Evolutionary conservation across 805 yeast genomes (phyloP).

Genomic region (Starmerella riodocensis): DNA sequence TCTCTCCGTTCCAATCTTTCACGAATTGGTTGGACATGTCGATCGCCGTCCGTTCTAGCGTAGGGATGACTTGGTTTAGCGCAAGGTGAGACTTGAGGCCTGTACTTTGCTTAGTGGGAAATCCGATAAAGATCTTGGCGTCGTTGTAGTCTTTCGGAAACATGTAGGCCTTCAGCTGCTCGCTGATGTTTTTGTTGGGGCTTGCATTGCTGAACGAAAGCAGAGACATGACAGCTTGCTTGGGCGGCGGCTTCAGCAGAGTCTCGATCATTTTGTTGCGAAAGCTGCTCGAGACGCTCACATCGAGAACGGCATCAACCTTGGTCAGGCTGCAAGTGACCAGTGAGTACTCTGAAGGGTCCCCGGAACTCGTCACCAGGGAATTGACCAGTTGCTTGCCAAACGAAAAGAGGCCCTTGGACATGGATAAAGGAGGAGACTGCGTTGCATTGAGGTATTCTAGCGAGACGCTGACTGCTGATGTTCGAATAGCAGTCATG

Average conservation of each 20-base stretch:
- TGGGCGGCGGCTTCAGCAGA: conserved; percentile 32
- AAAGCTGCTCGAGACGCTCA: conserved; percentile 24
- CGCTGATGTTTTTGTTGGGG: background rate
- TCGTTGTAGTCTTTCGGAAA: conserved; percentile 28
- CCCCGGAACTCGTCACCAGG: conserved; percentile 21
- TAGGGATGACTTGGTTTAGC: conserved; percentile 31
- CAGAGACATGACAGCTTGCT: conserved; percentile 26
- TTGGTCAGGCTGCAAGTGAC: conserved; percentile 23
- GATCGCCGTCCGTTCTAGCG: conserved; percentile 33
- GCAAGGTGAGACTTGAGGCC: conserved; percentile 29
- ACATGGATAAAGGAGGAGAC: conserved; percentile 19
- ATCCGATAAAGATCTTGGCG: conserved; percentile 32
- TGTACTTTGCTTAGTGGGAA: conserved; percentile 32
- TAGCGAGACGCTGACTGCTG: conserved; percentile 24
- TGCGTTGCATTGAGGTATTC: conserved; percentile 29
- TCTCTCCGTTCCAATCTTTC: conserved; percentile 31
- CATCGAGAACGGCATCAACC: conserved; percentile 26
- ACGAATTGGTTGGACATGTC: conserved; percentile 32
- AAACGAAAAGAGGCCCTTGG: conserved; percentile 22
- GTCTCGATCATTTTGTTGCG: conserved; percentile 28
- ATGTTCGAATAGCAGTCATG: conserved; percentile 19
- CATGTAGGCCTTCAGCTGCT: conserved; percentile 27
- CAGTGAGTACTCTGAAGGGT: conserved; percentile 26
- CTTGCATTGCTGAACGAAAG: conserved; percentile 12
- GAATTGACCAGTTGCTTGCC: conserved; percentile 25